Percentiles rank a stretch among this genome's conserved stretches.
phyloP scores from a whole-genome alignment of 768 basidiomycete genomes.

The Lentinus tigrinus region DNA sequence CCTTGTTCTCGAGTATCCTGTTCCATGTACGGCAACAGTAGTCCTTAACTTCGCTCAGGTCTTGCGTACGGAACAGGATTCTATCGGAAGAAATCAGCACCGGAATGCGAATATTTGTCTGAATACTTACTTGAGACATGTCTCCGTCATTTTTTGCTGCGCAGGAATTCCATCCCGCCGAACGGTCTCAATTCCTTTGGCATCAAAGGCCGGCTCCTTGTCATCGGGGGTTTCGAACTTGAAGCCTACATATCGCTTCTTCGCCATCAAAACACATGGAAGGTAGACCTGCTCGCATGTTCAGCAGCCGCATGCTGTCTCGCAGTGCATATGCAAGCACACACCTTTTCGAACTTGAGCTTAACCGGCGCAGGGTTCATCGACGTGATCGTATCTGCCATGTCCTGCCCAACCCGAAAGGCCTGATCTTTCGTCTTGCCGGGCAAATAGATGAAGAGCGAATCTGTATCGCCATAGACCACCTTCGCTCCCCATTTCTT shows the following conservation, averaged over 20 bases:
- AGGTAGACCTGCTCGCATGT: slow-evolving; percentile 74
- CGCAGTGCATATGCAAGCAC: not conserved
- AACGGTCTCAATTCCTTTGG: slow-evolving; percentile 97
- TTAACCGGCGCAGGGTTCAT: slow-evolving; percentile 90
- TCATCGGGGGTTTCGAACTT: slow-evolving; percentile 89
- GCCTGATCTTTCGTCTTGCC: slow-evolving; percentile 94
- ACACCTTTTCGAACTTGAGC: slow-evolving; percentile 96
- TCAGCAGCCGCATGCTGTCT: not conserved
- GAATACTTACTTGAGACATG: slow-evolving; percentile 70
- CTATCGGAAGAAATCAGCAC: slow-evolving; percentile 38
- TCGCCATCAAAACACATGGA: slow-evolving; percentile 93
- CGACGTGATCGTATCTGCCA: slow-evolving; percentile 82
- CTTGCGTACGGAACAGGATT: slow-evolving; percentile 85
- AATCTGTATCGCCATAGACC: slow-evolving; percentile 98
- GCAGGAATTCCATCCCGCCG: slow-evolving; percentile 89
- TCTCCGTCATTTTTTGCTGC: slow-evolving; percentile 91
- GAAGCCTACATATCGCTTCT: slow-evolving; percentile 98
- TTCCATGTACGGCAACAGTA: slow-evolving; percentile 86
- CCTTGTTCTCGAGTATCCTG: slow-evolving; percentile 77
- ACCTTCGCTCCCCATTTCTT: slow-evolving; percentile 85
- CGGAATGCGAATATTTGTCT: not conserved
- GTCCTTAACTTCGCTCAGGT: slow-evolving; percentile 85
- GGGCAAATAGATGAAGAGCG: slow-evolving; percentile 86
- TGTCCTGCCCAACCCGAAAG: slow-evolving; percentile 89
- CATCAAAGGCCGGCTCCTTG: slow-evolving; percentile 79